These are phyloP conservation scores for Ehretia macrophylla DNA, from an alignment of 257 asterid species.

Conservation along the genomic window DNA sequence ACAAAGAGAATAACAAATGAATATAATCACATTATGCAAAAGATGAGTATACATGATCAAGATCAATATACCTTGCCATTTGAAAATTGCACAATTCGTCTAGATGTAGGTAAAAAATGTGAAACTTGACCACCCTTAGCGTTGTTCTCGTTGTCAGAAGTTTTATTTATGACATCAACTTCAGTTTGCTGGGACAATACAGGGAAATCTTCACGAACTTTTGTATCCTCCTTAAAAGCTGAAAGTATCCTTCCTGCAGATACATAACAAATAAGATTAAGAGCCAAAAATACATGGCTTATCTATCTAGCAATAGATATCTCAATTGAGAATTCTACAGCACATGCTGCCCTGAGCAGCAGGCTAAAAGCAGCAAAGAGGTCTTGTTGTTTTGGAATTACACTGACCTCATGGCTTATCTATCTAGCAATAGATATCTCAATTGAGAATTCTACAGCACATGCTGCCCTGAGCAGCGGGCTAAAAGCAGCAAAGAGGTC, in stretches of 20 bases:
- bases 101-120: conserved; percentile 87
- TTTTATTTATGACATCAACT: conserved; percentile 28
- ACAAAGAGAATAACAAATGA: no score
- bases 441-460: no score
- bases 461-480: no score
- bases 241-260: conserved; percentile 79
- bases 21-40: no score
- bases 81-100: conserved; percentile 93
- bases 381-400: no score
- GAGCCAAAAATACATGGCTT: not conserved
- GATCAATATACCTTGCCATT: conserved; percentile 65
- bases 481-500: no score
- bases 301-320: not conserved
- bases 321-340: no score
- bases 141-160: conserved; percentile 16
- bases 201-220: conserved; percentile 29
- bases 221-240: conserved; percentile 33
- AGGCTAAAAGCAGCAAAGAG: no score
- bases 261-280: not conserved
- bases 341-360: no score
- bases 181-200: conserved; percentile 23
- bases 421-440: not conserved
- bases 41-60: conserved; percentile 1
- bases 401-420: no score
- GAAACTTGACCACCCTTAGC: conserved; percentile 52